Conservation (phyloP, 257 asterid species). For the Knoxia roxburghii region DNA sequence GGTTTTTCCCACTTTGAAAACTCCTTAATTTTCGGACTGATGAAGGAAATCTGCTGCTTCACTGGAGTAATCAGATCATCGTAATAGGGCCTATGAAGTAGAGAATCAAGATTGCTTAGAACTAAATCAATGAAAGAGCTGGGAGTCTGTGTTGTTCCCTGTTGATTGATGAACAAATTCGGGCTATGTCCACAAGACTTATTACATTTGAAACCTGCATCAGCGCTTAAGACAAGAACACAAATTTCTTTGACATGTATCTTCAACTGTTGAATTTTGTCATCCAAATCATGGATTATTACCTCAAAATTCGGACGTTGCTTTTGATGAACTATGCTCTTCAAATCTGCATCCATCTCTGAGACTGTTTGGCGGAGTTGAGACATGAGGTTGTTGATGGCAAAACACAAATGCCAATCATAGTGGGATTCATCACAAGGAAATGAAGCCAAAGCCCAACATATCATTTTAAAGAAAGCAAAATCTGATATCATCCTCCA, state of each 20-base stretch:
- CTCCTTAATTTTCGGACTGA: not conserved
- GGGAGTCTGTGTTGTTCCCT: too few species aligned
- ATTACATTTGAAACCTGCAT: not conserved
- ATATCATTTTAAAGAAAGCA: not conserved
- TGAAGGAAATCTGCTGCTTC: not conserved
- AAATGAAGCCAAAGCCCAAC: not conserved
- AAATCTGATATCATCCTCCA: not conserved
- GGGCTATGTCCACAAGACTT: not conserved
- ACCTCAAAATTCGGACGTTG: too few species aligned
- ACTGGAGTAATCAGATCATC: not conserved
- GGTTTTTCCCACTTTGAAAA: not conserved
- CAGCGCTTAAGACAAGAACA: not conserved
- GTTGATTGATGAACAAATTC: not conserved
- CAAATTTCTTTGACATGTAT: not conserved
- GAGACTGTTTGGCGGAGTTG: not conserved
- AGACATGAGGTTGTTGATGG: not conserved
- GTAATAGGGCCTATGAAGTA: too few species aligned
- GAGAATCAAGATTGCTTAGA: not conserved
- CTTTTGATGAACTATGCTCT: too few species aligned
- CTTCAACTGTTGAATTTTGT: not conserved
- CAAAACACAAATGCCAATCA: not conserved
- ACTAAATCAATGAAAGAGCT: not conserved
- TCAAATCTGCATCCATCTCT: not conserved
- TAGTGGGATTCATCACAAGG: not conserved
- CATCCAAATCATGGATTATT: too few species aligned